Base-by-base conservation (phyloP, 139 green algal species). In the Chlamydomonas eustigma region DNA sequence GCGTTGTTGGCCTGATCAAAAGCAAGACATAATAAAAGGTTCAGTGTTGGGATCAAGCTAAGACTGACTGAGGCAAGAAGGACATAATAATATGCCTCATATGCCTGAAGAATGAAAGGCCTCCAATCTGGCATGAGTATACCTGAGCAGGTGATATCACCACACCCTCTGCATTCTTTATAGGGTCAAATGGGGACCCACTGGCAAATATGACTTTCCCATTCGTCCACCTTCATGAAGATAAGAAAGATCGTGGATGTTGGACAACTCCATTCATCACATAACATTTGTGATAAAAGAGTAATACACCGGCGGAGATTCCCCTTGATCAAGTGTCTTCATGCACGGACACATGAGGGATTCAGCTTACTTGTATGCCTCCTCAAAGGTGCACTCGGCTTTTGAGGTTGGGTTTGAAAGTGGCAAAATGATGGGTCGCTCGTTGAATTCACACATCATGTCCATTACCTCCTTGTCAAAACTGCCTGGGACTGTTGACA, bases 341-440 rank as follows among this genome's bases (percentile, higher is more conserved):
- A n/a, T n/a, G n/a, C 22, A 63, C 35, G 67, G 3, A 38, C 35
- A 74, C 35, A 74, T 25, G 12, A 12, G 50, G 50, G 50, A n/a
- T n/a, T n/a, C n/a, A n/a, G n/a, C 25, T 35, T 71, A 89, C 78
- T 52, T 74, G 66, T 75, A 78, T 0, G 85, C 82, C 65, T 90
- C 52, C 70, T 87, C 39, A 28, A 87, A 90, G 8, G 92, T 97
- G 90, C 92, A 97, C 88, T 98, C 94, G 4, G 89, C 79, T 71
- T 92, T 90, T 44, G 51, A 82, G 22, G 93, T 98, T 36, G 94
- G 94, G 82, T 98, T 98, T 76, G 86, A 94, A n/a, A 98, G 85
- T 4, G 94, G 88, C 76, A 98, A 94, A 68, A 98, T 92, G 77
- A 98, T 82, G 31, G 94, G 94, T 0, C 83, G 58, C 6, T 70